A percentile compares a stretch with the other conserved stretches of the same genome.
Evolutionary conservation across 305 asterid genomes (phyloP).

Genomic region (Solanum hybrid): DNA sequence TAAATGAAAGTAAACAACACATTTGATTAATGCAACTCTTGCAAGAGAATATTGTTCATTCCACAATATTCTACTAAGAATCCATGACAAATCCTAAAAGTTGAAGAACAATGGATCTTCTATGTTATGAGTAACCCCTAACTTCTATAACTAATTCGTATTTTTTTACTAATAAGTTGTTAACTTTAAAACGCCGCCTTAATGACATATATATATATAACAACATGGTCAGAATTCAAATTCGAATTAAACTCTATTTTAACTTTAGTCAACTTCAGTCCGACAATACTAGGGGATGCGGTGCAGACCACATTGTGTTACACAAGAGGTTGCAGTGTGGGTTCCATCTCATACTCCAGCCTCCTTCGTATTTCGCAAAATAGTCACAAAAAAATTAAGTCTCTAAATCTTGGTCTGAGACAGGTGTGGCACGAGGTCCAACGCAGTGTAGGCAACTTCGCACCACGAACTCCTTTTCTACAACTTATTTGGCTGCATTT

Average conservation of each 20-base stretch:
- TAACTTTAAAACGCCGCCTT: not conserved
- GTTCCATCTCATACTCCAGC: not conserved
- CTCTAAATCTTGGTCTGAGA: not conserved
- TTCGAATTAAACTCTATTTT: not conserved
- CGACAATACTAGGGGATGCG: not conserved
- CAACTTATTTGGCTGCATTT: not conserved
- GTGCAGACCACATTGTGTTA: not conserved
- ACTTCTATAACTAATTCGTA: not conserved
- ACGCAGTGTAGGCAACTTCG: not conserved
- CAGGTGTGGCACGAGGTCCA: not conserved
- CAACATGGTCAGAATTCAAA: not conserved
- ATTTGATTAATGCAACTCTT: not conserved
- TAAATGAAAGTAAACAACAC: not conserved
- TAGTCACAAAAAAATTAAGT: not conserved
- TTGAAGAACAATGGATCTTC: not conserved
- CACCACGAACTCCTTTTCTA: not conserved
- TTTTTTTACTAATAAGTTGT: not conserved
- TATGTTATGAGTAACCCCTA: not conserved
- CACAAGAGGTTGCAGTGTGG: not conserved
- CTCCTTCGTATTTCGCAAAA: not conserved
- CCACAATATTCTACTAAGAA: not conserved
- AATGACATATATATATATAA: no score
- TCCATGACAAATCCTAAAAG: not conserved
- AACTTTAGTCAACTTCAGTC: not conserved
- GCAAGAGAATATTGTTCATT: not conserved